phyloP scores from a whole-genome alignment of 768 basidiomycete genomes.

The Hemileccinum impolitum region DNA sequence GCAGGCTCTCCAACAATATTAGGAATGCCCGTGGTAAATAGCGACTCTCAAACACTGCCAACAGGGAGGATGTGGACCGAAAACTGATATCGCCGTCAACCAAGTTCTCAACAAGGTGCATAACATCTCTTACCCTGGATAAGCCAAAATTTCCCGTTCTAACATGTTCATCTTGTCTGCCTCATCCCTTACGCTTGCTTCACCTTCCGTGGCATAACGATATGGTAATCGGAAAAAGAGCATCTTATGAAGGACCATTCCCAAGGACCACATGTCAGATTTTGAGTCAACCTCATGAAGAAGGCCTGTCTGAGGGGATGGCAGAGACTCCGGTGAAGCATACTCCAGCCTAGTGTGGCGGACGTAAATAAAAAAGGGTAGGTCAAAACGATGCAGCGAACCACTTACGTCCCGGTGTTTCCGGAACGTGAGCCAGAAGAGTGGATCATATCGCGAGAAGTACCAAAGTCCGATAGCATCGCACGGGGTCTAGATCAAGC shows the following conservation, averaged over 20 bases:
- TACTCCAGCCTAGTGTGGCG: conserved; percentile 65
- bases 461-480: conserved; percentile 95
- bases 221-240: conserved; percentile 91
- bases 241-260: conserved; percentile 93
- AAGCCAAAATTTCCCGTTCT: conserved; percentile 68
- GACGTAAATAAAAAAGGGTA: neutral
- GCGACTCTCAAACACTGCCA: conserved; percentile 62
- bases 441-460: conserved; percentile 85
- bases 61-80: conserved; percentile 47
- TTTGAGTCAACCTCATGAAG: conserved; percentile 79
- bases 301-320: conserved; percentile 58
- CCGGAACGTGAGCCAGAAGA: conserved; percentile 70
- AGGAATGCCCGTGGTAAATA: conserved; percentile 69
- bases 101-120: neutral
- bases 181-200: conserved; percentile 48
- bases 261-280: conserved; percentile 95
- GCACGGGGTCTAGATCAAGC: conserved; percentile 66
- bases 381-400: neutral
- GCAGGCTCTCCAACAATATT: conserved; percentile 66
- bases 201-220: conserved; percentile 61
- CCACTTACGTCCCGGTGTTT: conserved; percentile 90
- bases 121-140: conserved; percentile 57
- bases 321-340: conserved; percentile 83
- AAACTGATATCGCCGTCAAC: conserved; percentile 38
- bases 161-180: conserved; percentile 64